These are phyloP conservation scores for Lactarius pseudohatsudake DNA, from an alignment of 768 basidiomycete species.

Conservation along the genomic window DNA sequence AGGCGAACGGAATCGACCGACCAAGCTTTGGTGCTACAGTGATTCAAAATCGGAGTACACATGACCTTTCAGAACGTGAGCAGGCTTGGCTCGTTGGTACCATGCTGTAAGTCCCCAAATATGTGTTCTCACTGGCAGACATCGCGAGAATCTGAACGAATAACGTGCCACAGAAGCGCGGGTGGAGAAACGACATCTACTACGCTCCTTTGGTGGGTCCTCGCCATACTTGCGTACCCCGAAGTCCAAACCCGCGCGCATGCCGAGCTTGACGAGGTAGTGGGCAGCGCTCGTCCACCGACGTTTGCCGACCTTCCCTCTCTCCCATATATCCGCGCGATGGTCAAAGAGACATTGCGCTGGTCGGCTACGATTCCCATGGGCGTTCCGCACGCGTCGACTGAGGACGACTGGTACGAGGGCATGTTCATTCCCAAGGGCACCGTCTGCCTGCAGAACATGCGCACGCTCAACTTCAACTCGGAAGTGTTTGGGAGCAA, in stretches of 20 bases:
- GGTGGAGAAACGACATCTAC: too few species aligned
- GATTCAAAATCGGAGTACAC: neutral
- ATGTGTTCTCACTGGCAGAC: too few species aligned
- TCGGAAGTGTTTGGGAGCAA: neutral
- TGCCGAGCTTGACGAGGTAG: slow-evolving; percentile 42
- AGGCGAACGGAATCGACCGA: neutral
- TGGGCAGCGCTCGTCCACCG: too few species aligned
- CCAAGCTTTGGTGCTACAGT: slow-evolving; percentile 13
- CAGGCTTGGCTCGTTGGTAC: slow-evolving; percentile 4
- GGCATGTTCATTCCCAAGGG: neutral
- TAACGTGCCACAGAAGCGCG: slow-evolving; percentile 29
- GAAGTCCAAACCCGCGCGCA: too few species aligned
- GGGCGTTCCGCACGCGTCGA: slow-evolving; percentile 20
- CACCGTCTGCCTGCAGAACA: too few species aligned
- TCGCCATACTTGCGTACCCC: too few species aligned
- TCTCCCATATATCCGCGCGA: too few species aligned
- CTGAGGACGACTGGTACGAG: slow-evolving; percentile 18
- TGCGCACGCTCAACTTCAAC: neutral
- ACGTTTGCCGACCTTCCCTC: too few species aligned
- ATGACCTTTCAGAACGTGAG: neutral
- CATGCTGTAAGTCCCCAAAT: slow-evolving; percentile 19
- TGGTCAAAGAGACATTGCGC: too few species aligned
- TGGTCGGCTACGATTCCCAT: slow-evolving; percentile 31
- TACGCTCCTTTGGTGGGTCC: too few species aligned
- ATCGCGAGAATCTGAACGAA: neutral